phyloP scores from a whole-genome alignment of 2,329 filamentous ascomycete genomes.

The Penicillium capsulatum region DNA sequence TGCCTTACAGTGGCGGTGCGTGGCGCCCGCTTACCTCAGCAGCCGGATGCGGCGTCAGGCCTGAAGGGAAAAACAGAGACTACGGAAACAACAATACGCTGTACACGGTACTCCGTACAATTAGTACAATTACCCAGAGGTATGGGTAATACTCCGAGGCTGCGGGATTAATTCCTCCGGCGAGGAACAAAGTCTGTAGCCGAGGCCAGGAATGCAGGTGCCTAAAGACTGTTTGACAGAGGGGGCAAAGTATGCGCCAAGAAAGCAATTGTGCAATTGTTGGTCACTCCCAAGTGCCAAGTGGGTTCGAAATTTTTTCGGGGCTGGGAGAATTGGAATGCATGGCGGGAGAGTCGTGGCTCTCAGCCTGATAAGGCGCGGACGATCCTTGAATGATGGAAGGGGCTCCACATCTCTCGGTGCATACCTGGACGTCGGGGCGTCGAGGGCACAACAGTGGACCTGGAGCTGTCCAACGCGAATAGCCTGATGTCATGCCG shows the following conservation, averaged over 20 bases:
- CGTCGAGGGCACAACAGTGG: too few relatives aligned
- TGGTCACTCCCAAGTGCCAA: too few relatives aligned
- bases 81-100: not conserved
- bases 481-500: conserved; percentile 5
- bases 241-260: conserved; percentile 3
- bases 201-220: conserved; percentile 12
- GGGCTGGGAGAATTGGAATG: too few relatives aligned
- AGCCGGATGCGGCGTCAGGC: conserved; percentile 17
- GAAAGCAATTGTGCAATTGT: not conserved
- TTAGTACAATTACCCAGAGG: not conserved
- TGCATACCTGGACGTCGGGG: too few relatives aligned
- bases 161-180: too few relatives aligned
- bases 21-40: conserved; percentile 2
- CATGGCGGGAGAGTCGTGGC: too few relatives aligned
- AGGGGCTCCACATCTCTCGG: too few relatives aligned
- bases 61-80: conserved; percentile 1
- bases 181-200: conserved; percentile 1
- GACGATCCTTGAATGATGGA: too few relatives aligned
- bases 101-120: not conserved
- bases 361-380: too few relatives aligned
- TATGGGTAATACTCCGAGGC: not conserved
- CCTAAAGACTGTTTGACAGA: conserved; percentile 9
- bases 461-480: too few relatives aligned
- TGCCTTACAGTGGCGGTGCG: conserved; percentile 12
- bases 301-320: too few relatives aligned